Base-by-base conservation (phyloP, 192 early-diverging fungal species). In the Spizellomyces punctatus region DNA sequence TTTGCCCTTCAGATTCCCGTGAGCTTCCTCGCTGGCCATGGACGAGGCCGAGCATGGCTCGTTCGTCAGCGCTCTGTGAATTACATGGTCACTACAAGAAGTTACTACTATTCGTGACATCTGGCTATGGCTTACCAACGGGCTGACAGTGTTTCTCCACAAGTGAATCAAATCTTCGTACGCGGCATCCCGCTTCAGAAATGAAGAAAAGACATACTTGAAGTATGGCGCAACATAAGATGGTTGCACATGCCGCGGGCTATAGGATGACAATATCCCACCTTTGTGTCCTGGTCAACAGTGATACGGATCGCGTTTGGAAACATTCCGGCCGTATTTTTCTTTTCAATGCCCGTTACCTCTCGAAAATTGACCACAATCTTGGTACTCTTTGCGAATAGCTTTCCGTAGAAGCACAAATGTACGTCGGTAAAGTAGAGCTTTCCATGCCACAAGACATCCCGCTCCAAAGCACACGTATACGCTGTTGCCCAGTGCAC, bases 371-470 rank as follows among this genome's bases (percentile, higher is more conserved):
- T 71, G 27, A 88, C 10, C 21, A 81, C 74, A 49, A 88, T 59
- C 41, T 80, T 75, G 17, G 79, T 74, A 6, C 61, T 65, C 52
- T 79, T 88, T n/a, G 67, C 68, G 69, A 88, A 86, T 7, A 85
- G 71, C 19, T 85, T 85, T 0, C 83, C 86, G 27, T 86, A 85
- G 45, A 86, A 86, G 46, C 79, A 81, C 4, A 88, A 57, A 73
- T 88, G 81, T 6, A 47, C 68, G 19, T 57, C 67, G 19, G 85
- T 88, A 3, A 80, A 48, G 47, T 81, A 86, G 8, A 86, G 52
- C 14, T 82, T 76, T 9, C 85, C 85, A n/a, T 87, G 83, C 80
- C 85, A 86, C 17, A 86, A 62, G n/a, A 76, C 81, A 44, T 86
- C 85, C 8, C 83, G 62, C 44, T 86, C 85, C n/a, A 87, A 50